phyloP scores from a whole-genome alignment of 495 filamentous ascomycete genomes.

The Aspergillus baeticus region DNA sequence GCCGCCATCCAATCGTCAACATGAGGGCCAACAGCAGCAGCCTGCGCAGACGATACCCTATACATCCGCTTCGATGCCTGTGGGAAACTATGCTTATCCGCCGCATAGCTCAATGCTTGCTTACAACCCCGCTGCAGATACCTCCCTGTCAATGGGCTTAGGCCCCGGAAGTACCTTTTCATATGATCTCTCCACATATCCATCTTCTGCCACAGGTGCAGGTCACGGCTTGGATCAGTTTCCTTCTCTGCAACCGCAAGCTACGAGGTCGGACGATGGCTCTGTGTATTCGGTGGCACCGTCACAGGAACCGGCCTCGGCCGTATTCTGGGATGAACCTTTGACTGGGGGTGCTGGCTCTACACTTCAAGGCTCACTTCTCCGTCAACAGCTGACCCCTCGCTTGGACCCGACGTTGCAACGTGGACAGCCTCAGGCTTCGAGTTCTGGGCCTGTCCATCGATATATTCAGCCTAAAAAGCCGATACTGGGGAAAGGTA shows the following conservation, averaged over 20 bases:
- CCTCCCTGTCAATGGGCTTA: slow-evolving; percentile 26
- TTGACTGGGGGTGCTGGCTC: not conserved
- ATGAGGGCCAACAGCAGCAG: slow-evolving; percentile 12
- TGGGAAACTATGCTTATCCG: slow-evolving; percentile 16
- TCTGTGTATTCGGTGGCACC: slow-evolving; percentile 11
- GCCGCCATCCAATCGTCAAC: slow-evolving; percentile 11
- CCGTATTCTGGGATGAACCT: slow-evolving; percentile 15
- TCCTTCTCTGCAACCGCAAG: slow-evolving; percentile 10
- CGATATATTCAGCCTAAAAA: slow-evolving; percentile 4
- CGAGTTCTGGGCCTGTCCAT: too few relatives aligned
- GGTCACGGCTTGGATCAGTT: slow-evolving; percentile 21
- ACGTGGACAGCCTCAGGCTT: slow-evolving; percentile 16
- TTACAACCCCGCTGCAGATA: slow-evolving; percentile 27
- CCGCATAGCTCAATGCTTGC: slow-evolving; percentile 27
- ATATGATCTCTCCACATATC: slow-evolving; percentile 24
- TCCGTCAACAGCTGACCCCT: not conserved
- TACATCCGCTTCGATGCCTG: slow-evolving; percentile 12
- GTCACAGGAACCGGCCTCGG: not conserved
- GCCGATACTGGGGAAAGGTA: slow-evolving; percentile 24
- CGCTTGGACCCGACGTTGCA: not conserved
- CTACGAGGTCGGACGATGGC: slow-evolving; percentile 6
- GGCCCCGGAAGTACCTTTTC: slow-evolving; percentile 24
- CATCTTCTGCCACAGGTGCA: slow-evolving; percentile 22
- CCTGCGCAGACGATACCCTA: slow-evolving; percentile 11
- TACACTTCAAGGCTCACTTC: not conserved